Evolutionary conservation across 2,329 filamentous ascomycete species (phyloP).

Genomic region (Aspergillus tanneri): DNA sequence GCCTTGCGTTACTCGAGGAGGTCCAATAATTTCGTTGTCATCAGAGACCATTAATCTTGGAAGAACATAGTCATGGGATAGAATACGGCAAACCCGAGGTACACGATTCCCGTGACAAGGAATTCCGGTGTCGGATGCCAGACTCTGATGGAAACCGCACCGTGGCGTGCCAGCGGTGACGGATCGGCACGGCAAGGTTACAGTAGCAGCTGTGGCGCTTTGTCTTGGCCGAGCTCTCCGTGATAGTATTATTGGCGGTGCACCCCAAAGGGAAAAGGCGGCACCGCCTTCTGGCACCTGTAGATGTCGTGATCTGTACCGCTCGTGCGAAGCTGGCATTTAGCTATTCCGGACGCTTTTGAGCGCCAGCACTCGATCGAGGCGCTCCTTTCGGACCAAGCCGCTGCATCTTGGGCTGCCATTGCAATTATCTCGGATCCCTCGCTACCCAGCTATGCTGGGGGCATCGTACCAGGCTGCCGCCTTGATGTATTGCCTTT

Average conservation of each 20-base stretch:
- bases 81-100: not conserved
- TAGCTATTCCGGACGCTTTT: not conserved
- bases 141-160: not conserved
- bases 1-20: not conserved
- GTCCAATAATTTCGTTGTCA: not conserved
- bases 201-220: not conserved
- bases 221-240: not conserved
- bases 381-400: not conserved
- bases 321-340: not conserved
- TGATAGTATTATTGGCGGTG: not conserved
- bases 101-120: not conserved
- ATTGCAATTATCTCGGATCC: no score
- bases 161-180: not conserved
- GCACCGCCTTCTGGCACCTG: not conserved
- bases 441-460: constrained; percentile 1
- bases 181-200: not conserved
- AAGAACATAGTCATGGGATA: not conserved
- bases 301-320: not conserved
- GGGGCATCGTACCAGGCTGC: constrained; percentile 1
- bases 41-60: not conserved
- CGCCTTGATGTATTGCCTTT: not conserved
- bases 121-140: not conserved
- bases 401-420: not conserved
- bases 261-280: not conserved
- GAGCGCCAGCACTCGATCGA: not conserved